Evolutionary conservation across 2,329 filamentous ascomycete species (phyloP).

Genomic region (Talaromyces marneffei): DNA sequence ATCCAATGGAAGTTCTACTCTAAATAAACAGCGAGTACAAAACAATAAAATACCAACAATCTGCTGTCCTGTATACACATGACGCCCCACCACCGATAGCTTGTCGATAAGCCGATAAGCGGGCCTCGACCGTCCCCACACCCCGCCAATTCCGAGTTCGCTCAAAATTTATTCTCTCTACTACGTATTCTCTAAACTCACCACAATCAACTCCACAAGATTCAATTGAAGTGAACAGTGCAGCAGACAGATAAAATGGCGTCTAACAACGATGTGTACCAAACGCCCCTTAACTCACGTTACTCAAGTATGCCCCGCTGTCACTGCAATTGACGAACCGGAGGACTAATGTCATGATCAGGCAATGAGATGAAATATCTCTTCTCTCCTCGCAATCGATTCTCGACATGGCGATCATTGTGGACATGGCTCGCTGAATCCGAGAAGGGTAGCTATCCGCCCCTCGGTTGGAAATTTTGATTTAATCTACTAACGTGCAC

Average conservation of each 20-base stretch:
- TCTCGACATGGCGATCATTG: conserved; percentile 74
- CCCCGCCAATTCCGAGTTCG: conserved; percentile 5
- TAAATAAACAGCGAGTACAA: too few species aligned
- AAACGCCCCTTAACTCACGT: conserved; percentile 64
- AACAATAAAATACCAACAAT: too few species aligned
- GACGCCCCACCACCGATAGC: background rate
- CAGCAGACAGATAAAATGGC: background rate
- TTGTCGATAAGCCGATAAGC: conserved; percentile 6
- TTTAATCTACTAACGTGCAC: background rate
- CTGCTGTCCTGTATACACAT: background rate
- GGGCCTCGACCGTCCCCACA: background rate
- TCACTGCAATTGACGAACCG: background rate
- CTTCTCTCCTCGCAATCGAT: conserved; percentile 70
- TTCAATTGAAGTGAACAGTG: background rate
- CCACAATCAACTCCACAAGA: background rate
- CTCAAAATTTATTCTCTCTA: background rate
- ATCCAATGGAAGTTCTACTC: too few species aligned
- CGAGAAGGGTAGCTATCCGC: conserved; percentile 56
- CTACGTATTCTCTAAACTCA: too few species aligned
- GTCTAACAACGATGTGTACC: conserved; percentile 46
- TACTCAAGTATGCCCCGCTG: conserved; percentile 54
- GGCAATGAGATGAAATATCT: conserved; percentile 66
- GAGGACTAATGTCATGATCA: conserved; percentile 13
- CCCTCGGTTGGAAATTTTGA: background rate
- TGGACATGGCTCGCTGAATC: conserved; percentile 81